These are phyloP conservation scores for Ophiocordyceps camponoti-saundersi DNA, from an alignment of 2,329 filamentous ascomycete genomes.

Conservation along the genomic window DNA sequence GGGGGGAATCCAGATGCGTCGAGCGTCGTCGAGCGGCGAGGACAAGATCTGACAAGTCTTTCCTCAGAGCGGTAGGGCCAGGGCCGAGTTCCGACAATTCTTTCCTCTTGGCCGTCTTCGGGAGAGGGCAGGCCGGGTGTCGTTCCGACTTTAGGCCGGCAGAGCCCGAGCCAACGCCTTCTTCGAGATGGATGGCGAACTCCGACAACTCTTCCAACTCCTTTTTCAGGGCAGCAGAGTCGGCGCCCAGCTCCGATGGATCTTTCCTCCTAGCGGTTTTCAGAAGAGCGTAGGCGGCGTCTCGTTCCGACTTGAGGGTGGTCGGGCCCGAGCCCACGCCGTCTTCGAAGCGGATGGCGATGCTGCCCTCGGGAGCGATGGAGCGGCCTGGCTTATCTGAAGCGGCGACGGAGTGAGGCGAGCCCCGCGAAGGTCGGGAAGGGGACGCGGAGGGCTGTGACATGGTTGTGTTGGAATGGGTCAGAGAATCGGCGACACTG, in stretches of 20 bases:
- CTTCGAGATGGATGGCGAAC: too few relatives aligned
- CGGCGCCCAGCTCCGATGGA: too few relatives aligned
- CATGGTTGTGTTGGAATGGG: not conserved
- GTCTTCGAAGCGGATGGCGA: slow-evolving; percentile 1
- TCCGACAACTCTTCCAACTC: too few relatives aligned
- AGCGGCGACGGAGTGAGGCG: slow-evolving; percentile 11
- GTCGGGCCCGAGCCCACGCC: not conserved
- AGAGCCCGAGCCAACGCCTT: too few relatives aligned
- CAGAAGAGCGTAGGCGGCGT: not conserved
- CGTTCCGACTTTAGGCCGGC: too few relatives aligned
- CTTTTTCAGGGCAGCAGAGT: too few relatives aligned
- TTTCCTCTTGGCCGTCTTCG: too few relatives aligned
- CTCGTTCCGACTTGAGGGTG: slow-evolving; percentile 2
- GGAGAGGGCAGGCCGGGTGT: too few relatives aligned
- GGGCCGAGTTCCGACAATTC: too few relatives aligned
- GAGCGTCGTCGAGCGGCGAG: slow-evolving; percentile 24
- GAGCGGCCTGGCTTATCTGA: slow-evolving; percentile 19
- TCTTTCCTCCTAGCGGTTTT: too few relatives aligned
- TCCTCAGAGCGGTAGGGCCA: too few relatives aligned
- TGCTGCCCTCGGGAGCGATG: slow-evolving; percentile 9
- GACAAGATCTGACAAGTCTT: too few relatives aligned
- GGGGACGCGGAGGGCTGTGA: not conserved
- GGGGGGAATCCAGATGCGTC: slow-evolving; percentile 21
- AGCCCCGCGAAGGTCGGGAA: slow-evolving; percentile 6
- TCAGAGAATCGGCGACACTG: slow-evolving; percentile 13